Conservation (phyloP, 208 protist genomes). For the Acanthamoeba castellanii region DNA sequence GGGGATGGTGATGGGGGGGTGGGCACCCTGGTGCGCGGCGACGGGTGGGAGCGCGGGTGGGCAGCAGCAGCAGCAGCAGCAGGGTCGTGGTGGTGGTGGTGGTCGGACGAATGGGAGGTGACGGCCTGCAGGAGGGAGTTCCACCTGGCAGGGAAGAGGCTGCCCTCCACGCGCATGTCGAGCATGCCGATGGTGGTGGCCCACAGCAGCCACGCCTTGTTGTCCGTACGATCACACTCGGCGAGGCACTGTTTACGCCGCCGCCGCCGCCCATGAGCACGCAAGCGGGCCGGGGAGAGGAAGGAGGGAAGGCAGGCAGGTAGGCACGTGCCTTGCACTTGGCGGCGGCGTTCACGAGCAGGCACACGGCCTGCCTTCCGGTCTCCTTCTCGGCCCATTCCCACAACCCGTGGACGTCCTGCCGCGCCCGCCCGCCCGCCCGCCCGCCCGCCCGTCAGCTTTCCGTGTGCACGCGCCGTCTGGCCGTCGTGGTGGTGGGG, state of each 20-base stretch:
- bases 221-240: neutral
- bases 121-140: neutral
- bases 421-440: too few relatives aligned
- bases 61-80: too few relatives aligned
- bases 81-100: neutral
- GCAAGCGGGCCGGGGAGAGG: too few relatives aligned
- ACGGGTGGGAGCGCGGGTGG: too few relatives aligned
- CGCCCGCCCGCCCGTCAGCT: too few relatives aligned
- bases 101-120: neutral
- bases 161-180: neutral
- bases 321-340: neutral
- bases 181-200: neutral
- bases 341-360: neutral
- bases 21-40: too few relatives aligned
- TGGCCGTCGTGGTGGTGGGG: too few relatives aligned
- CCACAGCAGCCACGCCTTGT: neutral
- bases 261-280: neutral
- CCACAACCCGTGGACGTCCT: neutral
- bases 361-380: neutral
- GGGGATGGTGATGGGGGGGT: too few relatives aligned
- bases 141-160: neutral
- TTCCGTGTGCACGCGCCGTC: too few relatives aligned
- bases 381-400: neutral
- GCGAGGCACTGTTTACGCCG: neutral
- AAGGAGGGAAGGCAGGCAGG: neutral